Evolutionary conservation across 306 rosid genomes (phyloP), one percentile per base, ranked within the genome.

Genomic region (Arachis stenosperma): DNA sequence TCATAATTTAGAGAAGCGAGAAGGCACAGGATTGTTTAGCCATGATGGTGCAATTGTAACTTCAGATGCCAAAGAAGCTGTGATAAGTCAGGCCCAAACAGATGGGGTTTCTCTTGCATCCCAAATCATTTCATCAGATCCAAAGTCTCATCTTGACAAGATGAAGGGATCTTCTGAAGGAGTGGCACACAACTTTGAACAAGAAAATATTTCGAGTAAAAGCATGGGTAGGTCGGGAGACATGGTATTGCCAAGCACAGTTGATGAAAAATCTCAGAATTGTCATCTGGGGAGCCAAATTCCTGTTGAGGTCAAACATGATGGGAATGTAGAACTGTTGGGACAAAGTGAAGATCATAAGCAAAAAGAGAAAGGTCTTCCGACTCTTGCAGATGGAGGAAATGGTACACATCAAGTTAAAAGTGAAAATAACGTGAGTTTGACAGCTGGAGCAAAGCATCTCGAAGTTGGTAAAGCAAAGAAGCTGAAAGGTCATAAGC

Each of bases 401-500:
- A 71, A 60, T 22, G 67, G 50, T 61, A 8, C 36, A 40, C 70
- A 65, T 59, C 78, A 52, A 70, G 74, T 56, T 55, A 69, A 80
- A 69, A 39, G 67, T 1, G 56, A 51, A 61, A 61, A 30, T 62
- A 77, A 39, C 12, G 53, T 11, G 10, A 27, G 48, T 61, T 61
- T 67, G 8, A 66, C 67, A 4, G 52, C 14, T 80, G 62, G 42
- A 75, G 67, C 46, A 66, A 83, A 79, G 75, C 84, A 73, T 77
- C 80, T 37, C 33, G 65, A 84, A 57, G 65, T 55, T 75, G 73
- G 80, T 69, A 60, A 73, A 6, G 76, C 78, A 44, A 83, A 85
- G 84, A 91, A 95, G 81, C 67, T 78, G 1, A 52, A 52, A 52
- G 76, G 30, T 62, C 84, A 56, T 30, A 92, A 92, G 80, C 86